phyloP scores from a whole-genome alignment of 352 stramenopile genomes.

The Blastocystis sp. region DNA sequence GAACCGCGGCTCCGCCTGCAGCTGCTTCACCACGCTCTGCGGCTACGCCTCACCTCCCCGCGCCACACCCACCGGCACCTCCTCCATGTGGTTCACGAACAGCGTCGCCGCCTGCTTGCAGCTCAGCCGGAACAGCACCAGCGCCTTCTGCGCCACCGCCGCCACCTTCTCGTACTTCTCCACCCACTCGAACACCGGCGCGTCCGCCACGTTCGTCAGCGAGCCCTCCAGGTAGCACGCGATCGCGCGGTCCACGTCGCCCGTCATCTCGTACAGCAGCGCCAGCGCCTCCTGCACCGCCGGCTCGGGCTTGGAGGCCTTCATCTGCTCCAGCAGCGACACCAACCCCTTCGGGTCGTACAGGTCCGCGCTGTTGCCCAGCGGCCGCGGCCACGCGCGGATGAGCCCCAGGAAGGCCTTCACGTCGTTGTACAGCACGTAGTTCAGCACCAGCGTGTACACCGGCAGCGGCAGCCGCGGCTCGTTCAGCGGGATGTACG shows the following conservation, averaged over 20 bases:
- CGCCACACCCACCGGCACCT: constrained; percentile 1
- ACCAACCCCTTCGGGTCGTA: constrained; percentile 55
- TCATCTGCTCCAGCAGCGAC: constrained; percentile 42
- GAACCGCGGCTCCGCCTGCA: constrained; percentile 5
- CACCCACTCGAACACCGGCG: constrained; percentile 43
- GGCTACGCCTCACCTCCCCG: constrained; percentile 10
- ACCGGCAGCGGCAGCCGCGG: constrained; percentile 46
- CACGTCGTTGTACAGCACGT: constrained; percentile 61
- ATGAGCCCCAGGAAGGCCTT: constrained; percentile 16
- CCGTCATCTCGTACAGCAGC: constrained; percentile 47
- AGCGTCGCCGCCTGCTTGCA: constrained; percentile 33
- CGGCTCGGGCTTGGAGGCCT: background rate
- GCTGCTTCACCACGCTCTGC: constrained; percentile 11
- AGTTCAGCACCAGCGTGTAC: constrained; percentile 64
- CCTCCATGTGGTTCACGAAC: constrained; percentile 25
- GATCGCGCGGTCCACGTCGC: constrained; percentile 3
- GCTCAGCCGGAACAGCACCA: constrained; percentile 50
- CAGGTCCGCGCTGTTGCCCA: constrained; percentile 17
- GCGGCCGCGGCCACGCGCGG: constrained; percentile 36
- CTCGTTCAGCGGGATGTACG: constrained; percentile 35
- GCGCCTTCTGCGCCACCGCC: constrained; percentile 3
- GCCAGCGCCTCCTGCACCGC: constrained; percentile 32
- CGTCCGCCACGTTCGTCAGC: constrained; percentile 12
- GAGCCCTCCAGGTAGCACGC: background rate
- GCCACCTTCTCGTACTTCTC: constrained; percentile 16